Base-by-base conservation (phyloP, 1,284 basidiomycete species). In the Papiliotrema terrestris region DNA sequence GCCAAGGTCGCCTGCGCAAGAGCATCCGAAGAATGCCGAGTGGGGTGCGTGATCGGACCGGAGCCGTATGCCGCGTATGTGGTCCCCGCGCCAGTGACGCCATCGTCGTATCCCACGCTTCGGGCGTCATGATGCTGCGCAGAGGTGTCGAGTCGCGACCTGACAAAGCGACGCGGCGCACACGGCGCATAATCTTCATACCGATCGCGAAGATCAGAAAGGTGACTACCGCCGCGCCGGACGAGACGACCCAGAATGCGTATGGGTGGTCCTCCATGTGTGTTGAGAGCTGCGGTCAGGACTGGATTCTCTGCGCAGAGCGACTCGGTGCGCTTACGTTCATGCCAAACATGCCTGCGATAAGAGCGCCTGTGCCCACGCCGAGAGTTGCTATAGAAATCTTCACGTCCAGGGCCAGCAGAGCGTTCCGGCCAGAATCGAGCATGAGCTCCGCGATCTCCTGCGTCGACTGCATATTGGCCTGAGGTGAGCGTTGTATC, bases 361-460 rank as follows among this genome's bases (percentile, higher is more conserved):
- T 79, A 22, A 97, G 80, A n/a, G 94, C 91, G 0, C 93, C 93
- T n/a, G 85, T 83, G 13, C 90, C 91, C 55, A 98, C 83, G 0
- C 95, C 94, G 76, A 97, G 85, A 0, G 95, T 97, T 25, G 85
- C 84, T 60, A 98, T 98, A n/a, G 91, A 93, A 26, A 95, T 83
- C 80, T 93, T 87, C 47, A 98, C 81, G 73, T 98, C 95, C 23
- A 98, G 81, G 23, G 92, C 90, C 15, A 98, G 81, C 14, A 98
- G 80, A 3, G 89, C 85, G 72, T 98, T 98, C 46, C 95, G 87
- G 78, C 96, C 96, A 55, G 92, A 90, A 74, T 98, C 95, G 45
- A 98, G 82, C 69, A 98, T 94, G 55, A 98, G 82, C 75, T 98
- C 95, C 6, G 96, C 91, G 49, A 98, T 95, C 75, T 98, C 94